Evolutionary conservation across 2,329 filamentous ascomycete genomes (phyloP), one percentile per base, ranked within the genome.

Genomic region (Penicillium palitans): DNA sequence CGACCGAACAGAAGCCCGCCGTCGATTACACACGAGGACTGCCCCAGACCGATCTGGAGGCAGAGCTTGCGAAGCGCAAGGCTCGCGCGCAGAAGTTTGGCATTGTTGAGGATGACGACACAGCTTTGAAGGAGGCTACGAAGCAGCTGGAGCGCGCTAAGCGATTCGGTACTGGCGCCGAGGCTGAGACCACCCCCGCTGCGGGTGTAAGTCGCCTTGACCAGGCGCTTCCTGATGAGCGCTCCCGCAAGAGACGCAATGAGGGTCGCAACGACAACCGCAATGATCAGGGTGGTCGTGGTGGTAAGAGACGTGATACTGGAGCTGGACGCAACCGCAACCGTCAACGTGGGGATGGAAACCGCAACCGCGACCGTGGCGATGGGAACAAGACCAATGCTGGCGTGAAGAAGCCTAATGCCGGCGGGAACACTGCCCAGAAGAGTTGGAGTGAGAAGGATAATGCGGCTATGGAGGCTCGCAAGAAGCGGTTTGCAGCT

Each of bases 61-160:
- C 72, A 41, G 79, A 81, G 56, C 60, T 81, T 63, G 75, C 71
- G 56, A 81, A 80, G 70, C 78, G 79, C 60, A 79, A 79, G 66
- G 75, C 76, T 39, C 78, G 79, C 52, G 79, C 79, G 13, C 78
- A 77, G 61, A 79, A 80, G 58, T 81, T 81, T 61, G 79, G 79
- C 21, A 75, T 78, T 39, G 71, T 73, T n/a, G 74, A 78, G 57
- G 75, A 76, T 24, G 64, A 73, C 1, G 69, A 75, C 54, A 70
- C 73, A 15, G 72, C 71, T 2, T 61, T 74, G 44, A 70, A 71
- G 49, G 78, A 80, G 52, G 76, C 78, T 13, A 70, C 76, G 60
- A 80, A 79, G 68, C 70, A 75, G 15, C 60, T 80, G 19, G 74
- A 79, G 58, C 74, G 79, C 29, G 78, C 79, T 4, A 79, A 81